Evolutionary conservation across 495 filamentous ascomycete species (phyloP).

Genomic region (Elaphomyces granulatus): DNA sequence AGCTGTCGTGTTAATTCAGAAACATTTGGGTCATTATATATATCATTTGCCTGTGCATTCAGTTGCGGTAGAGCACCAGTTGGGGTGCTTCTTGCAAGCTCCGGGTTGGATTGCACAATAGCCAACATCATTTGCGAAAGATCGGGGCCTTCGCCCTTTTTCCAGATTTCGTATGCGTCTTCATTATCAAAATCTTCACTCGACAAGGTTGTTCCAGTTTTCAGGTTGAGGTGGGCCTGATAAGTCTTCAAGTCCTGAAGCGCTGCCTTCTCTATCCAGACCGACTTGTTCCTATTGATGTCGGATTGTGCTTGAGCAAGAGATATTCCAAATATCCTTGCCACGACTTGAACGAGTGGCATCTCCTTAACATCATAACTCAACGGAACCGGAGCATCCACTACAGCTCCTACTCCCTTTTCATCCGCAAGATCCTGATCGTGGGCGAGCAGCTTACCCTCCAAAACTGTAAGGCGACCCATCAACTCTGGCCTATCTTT

Average conservation of each 20-base stretch:
- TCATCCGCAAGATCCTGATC: conserved; percentile 66
- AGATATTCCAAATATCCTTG: conserved; percentile 66
- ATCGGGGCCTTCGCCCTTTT: conserved; percentile 65
- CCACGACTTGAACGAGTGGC: conserved; percentile 77
- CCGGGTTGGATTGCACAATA: conserved; percentile 74
- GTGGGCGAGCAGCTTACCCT: conserved; percentile 88
- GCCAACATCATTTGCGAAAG: conserved; percentile 85
- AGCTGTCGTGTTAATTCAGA: conserved; percentile 44
- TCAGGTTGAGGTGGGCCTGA: conserved; percentile 69
- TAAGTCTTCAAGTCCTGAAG: conserved; percentile 86
- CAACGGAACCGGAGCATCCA: conserved; percentile 66
- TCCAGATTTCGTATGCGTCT: conserved; percentile 83
- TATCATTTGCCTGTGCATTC: conserved; percentile 25
- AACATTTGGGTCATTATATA: conserved; percentile 34
- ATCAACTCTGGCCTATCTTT: conserved; percentile 72
- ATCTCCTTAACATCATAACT: conserved; percentile 95
- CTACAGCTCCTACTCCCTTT: conserved; percentile 41
- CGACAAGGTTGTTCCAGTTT: conserved; percentile 62
- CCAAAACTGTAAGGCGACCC: conserved; percentile 60
- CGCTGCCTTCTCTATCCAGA: conserved; percentile 86
- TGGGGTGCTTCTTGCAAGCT: conserved; percentile 57
- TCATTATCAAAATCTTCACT: conserved; percentile 83
- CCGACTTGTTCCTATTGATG: conserved; percentile 61
- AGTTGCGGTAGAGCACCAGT: conserved; percentile 37
- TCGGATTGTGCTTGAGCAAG: conserved; percentile 67